These are phyloP conservation scores for Ceratobasidium theobromae DNA, from an alignment of 1,284 basidiomycete genomes.

Conservation along the genomic window DNA sequence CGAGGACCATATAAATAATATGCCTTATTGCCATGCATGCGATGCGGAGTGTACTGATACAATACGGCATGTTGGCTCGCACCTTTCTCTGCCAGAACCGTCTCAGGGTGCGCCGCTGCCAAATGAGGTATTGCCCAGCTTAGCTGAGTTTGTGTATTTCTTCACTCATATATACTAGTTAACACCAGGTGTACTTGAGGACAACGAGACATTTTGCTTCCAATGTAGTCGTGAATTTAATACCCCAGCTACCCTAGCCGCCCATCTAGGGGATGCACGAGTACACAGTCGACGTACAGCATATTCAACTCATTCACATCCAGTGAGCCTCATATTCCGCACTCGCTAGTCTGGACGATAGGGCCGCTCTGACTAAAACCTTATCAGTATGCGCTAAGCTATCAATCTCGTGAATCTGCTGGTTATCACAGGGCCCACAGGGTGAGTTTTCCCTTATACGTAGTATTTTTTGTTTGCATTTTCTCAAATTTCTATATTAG, in stretches of 20 bases:
- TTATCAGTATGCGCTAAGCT: background rate
- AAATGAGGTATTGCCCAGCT: slow-evolving; percentile 15
- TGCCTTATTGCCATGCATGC: slow-evolving; percentile 14
- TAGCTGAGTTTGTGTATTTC: background rate
- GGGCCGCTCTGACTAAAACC: background rate
- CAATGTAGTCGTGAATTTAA: slow-evolving; percentile 18
- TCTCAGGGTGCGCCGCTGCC: background rate
- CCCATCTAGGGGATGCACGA: slow-evolving; percentile 10
- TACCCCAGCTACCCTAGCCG: slow-evolving; percentile 3
- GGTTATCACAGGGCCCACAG: background rate
- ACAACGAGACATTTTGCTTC: slow-evolving; percentile 10
- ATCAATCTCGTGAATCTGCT: background rate
- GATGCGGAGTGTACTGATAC: background rate
- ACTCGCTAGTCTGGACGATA: background rate
- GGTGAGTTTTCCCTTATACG: background rate
- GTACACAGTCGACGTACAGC: background rate
- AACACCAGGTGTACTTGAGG: background rate
- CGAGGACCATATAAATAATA: slow-evolving; percentile 8
- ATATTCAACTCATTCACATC: background rate
- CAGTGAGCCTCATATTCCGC: background rate
- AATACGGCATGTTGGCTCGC: background rate
- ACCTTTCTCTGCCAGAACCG: background rate
- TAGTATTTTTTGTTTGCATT: no score
- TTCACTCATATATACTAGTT: background rate
- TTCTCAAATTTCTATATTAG: no score